A percentile compares a stretch with the other conserved stretches of the same genome.
These are phyloP conservation scores for Crithidia brevicula DNA, from an alignment of 208 protist species.

Conservation along the genomic window DNA sequence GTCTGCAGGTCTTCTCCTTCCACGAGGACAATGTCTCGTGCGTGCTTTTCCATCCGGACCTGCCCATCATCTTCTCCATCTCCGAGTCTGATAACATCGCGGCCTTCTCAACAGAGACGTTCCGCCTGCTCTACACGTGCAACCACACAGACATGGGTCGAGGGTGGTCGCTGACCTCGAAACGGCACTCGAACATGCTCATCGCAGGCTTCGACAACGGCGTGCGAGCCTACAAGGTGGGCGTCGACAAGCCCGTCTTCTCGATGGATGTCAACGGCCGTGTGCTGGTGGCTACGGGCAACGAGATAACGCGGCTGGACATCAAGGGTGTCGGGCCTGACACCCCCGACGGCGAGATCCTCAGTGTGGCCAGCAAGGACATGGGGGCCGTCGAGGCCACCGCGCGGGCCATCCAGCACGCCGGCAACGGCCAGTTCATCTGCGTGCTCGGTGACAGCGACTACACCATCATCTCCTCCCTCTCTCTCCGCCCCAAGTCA, in stretches of 20 bases:
- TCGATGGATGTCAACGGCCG: slow-evolving; percentile 98
- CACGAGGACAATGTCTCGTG: slow-evolving; percentile 97
- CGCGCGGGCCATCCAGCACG: slow-evolving; percentile 93
- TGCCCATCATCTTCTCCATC: slow-evolving; percentile 97
- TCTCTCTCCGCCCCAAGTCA: slow-evolving; percentile 95
- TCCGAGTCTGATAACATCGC: slow-evolving; percentile 95
- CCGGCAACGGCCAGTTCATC: slow-evolving; percentile 95
- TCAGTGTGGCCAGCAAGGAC: slow-evolving; percentile 92
- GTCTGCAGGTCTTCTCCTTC: slow-evolving; percentile 96
- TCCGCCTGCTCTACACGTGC: slow-evolving; percentile 94
- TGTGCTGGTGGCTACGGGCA: slow-evolving; percentile 94
- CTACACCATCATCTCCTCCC: slow-evolving; percentile 98
- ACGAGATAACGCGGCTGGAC: slow-evolving; percentile 94
- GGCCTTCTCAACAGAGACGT: slow-evolving; percentile 96
- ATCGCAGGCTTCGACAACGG: slow-evolving; percentile 95
- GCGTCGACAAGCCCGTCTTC: slow-evolving; percentile 95
- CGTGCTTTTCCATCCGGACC: slow-evolving; percentile 97
- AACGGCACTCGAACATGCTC: slow-evolving; percentile 79
- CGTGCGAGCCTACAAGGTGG: slow-evolving; percentile 86
- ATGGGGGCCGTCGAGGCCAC: slow-evolving; percentile 95
- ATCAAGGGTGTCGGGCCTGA: slow-evolving; percentile 75
- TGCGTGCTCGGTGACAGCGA: slow-evolving; percentile 96
- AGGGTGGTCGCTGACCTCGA: slow-evolving; percentile 92
- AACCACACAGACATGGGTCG: slow-evolving; percentile 96
- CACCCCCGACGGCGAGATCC: slow-evolving; percentile 68